phyloP scores from a whole-genome alignment of 2,329 filamentous ascomycete species.

The Didymella glomerata region DNA sequence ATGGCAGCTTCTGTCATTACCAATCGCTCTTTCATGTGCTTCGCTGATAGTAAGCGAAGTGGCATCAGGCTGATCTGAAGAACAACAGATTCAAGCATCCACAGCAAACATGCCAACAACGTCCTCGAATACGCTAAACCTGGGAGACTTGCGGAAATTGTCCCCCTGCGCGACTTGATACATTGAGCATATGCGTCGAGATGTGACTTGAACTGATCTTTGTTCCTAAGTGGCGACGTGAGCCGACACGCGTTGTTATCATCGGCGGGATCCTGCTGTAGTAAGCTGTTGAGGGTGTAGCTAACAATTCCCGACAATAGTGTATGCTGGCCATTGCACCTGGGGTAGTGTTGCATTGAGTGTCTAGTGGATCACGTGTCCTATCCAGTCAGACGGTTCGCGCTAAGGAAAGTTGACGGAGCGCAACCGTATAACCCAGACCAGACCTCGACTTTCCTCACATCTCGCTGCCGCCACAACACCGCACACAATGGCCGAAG shows the following conservation, averaged over 20 bases:
- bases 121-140: constrained; percentile 14
- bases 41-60: constrained; percentile 20
- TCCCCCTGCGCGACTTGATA: neutral
- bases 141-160: constrained; percentile 3
- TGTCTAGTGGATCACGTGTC: no score
- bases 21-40: constrained; percentile 1
- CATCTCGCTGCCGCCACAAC: neutral
- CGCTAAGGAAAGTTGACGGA: constrained; percentile 20
- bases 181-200: constrained; percentile 17
- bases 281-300: no score
- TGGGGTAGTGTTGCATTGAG: no score
- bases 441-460: neutral
- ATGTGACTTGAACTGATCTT: constrained; percentile 10
- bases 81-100: constrained; percentile 5
- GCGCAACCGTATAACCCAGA: constrained; percentile 13
- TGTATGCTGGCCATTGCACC: no score
- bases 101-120: constrained; percentile 1
- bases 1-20: constrained; percentile 8
- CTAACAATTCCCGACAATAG: no score
- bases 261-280: no score
- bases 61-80: neutral
- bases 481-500: constrained; percentile 41
- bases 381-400: neutral
- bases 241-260: no score
- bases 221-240: constrained; percentile 27